Conservation (phyloP, 306 rosid genomes). For the Carpinus fangiana region DNA sequence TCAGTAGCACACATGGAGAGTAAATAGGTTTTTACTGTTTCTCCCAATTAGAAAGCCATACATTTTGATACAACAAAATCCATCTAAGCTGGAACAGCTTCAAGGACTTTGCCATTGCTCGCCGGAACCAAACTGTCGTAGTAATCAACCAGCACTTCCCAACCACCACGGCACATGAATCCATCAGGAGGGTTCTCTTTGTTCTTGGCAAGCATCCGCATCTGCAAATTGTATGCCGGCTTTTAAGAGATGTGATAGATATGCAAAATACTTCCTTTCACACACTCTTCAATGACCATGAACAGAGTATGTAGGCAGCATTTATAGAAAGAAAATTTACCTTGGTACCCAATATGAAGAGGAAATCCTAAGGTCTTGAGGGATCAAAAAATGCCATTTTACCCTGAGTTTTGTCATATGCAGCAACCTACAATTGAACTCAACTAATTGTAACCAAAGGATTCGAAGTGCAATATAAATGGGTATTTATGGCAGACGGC, state of each 20-base stretch:
- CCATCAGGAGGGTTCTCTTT: conserved; percentile 97
- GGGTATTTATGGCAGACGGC: background rate
- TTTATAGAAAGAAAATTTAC: conserved; percentile 35
- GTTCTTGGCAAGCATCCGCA: conserved; percentile 87
- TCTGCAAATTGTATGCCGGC: conserved; percentile 47
- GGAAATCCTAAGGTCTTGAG: conserved; percentile 83
- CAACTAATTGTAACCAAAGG: conserved; percentile 16
- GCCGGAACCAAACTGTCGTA: conserved; percentile 75
- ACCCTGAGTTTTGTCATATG: conserved; percentile 91
- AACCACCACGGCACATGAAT: conserved; percentile 98
- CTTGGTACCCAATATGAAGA: conserved; percentile 98
- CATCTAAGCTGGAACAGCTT: conserved; percentile 69
- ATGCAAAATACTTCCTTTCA: background rate
- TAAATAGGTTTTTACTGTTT: conserved; percentile 33
- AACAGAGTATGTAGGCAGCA: background rate
- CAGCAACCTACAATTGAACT: conserved; percentile 77
- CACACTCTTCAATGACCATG: background rate
- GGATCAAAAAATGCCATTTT: conserved; percentile 98
- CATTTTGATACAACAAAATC: conserved; percentile 35
- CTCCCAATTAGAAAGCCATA: conserved; percentile 46
- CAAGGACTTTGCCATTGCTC: conserved; percentile 56
- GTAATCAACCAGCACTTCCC: conserved; percentile 90
- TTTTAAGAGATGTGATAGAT: background rate
- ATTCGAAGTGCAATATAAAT: conserved; percentile 10
- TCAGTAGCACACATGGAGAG: conserved; percentile 44